Evolutionary conservation across 306 rosid species (phyloP).

Genomic region (Glycine tomentella): DNA sequence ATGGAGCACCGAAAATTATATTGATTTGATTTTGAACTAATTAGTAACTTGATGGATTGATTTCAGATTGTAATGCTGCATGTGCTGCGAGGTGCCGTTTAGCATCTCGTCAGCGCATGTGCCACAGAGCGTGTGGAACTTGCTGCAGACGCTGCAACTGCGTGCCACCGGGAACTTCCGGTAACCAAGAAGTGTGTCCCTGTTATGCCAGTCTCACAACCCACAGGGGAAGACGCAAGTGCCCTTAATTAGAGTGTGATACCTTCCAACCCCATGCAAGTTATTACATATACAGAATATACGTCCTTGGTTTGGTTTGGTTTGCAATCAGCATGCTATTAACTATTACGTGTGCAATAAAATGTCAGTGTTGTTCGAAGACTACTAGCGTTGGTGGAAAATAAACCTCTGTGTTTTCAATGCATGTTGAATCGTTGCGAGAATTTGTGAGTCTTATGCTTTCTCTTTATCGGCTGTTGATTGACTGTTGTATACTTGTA

Average conservation of each 20-base stretch:
- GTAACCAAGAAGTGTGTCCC: constrained; percentile 70
- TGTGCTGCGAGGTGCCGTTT: constrained; percentile 61
- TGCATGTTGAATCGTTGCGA: neutral
- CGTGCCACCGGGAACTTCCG: constrained; percentile 78
- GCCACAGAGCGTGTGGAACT: constrained; percentile 76
- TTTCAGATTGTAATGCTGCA: constrained; percentile 61
- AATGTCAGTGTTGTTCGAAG: neutral
- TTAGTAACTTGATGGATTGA: neutral
- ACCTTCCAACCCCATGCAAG: neutral
- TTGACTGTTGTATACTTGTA: neutral
- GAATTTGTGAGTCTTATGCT: neutral
- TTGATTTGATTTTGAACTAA: neutral
- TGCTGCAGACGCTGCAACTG: constrained; percentile 73
- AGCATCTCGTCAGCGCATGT: constrained; percentile 60
- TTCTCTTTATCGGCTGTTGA: neutral
- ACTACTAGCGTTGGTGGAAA: neutral
- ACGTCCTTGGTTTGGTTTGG: too few species aligned
- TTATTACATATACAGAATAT: neutral
- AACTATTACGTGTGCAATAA: neutral
- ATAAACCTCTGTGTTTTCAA: neutral
- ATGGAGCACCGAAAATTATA: too few species aligned
- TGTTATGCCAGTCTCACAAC: constrained; percentile 75
- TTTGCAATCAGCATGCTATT: too few species aligned
- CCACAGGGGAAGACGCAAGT: constrained; percentile 72
- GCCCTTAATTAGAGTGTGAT: constrained; percentile 54